phyloP scores from a whole-genome alignment of 106 monocot genomes.

The Dendrobium chrysotoxum region DNA sequence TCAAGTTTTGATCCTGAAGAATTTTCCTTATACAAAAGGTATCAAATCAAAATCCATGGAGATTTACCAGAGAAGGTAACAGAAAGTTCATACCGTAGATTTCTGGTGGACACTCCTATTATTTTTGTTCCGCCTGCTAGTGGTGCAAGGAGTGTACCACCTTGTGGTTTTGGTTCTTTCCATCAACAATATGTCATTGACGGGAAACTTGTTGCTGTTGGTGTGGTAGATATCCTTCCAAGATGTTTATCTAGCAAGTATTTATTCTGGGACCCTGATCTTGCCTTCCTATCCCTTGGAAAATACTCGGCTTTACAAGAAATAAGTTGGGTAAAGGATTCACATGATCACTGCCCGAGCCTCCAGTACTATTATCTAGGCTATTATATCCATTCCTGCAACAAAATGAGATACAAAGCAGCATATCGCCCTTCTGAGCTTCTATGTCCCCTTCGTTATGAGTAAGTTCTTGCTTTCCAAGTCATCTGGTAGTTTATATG shows the following conservation, averaged over 20 bases:
- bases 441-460: conserved; percentile 88
- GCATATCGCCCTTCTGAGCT: conserved; percentile 88
- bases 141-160: conserved; percentile 26
- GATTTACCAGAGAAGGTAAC: conserved; percentile 71
- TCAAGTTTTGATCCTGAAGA: conserved; percentile 91
- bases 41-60: conserved; percentile 84
- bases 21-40: conserved; percentile 69
- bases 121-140: conserved; percentile 40
- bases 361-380: conserved; percentile 95
- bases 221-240: conserved; percentile 92
- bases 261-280: conserved; percentile 98
- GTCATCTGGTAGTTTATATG: conserved; percentile 1
- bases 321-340: conserved; percentile 80
- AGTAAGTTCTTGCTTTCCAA: conserved; percentile 29
- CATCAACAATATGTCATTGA: conserved; percentile 93
- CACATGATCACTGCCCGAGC: conserved; percentile 27
- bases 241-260: conserved; percentile 98
- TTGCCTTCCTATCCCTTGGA: conserved; percentile 82
- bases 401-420: conserved; percentile 98
- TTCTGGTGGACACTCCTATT: conserved; percentile 86
- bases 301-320: conserved; percentile 91
- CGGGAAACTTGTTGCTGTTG: conserved; percentile 92
- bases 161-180: conserved; percentile 91
- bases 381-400: conserved; percentile 95
- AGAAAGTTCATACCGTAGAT: conserved; percentile 58